Evolutionary conservation across 441 rosid genomes (phyloP).

Genomic region (Erodium chrysanthum): DNA sequence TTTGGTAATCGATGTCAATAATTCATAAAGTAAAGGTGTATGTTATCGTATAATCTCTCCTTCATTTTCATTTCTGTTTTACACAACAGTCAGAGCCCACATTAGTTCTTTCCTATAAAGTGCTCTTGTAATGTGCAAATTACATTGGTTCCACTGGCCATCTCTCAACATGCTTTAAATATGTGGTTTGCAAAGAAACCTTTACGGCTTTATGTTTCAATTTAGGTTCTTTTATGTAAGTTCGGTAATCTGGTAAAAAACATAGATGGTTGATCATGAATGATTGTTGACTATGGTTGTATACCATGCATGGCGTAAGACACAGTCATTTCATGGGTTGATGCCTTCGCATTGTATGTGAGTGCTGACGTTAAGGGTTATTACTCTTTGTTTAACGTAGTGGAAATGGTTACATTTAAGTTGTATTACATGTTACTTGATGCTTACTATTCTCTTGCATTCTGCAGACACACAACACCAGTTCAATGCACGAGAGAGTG

Average conservation of each 20-base stretch:
- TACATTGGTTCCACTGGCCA: not conserved
- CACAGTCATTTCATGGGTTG: not conserved
- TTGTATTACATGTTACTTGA: not conserved
- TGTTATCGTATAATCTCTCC: not conserved
- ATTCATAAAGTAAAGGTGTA: not conserved
- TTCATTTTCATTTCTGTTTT: too few relatives aligned
- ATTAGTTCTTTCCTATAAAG: not conserved
- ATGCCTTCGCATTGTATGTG: not conserved
- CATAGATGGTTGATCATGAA: not conserved
- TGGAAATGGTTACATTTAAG: not conserved
- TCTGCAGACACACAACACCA: constrained; percentile 60
- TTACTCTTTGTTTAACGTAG: not conserved
- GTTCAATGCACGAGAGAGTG: constrained; percentile 62
- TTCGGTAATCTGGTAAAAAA: not conserved
- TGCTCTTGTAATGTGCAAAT: not conserved
- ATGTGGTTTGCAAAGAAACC: not conserved
- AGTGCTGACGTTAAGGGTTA: not conserved
- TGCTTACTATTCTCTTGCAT: constrained; percentile 8
- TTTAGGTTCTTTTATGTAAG: too few relatives aligned
- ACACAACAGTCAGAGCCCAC: not conserved
- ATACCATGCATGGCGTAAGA: not conserved
- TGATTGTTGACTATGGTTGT: not conserved
- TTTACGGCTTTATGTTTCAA: too few relatives aligned
- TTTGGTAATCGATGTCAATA: not conserved
- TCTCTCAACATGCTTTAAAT: not conserved